Base-by-base conservation (phyloP, 257 asterid genomes). In the Solanum ahanhuiri region DNA sequence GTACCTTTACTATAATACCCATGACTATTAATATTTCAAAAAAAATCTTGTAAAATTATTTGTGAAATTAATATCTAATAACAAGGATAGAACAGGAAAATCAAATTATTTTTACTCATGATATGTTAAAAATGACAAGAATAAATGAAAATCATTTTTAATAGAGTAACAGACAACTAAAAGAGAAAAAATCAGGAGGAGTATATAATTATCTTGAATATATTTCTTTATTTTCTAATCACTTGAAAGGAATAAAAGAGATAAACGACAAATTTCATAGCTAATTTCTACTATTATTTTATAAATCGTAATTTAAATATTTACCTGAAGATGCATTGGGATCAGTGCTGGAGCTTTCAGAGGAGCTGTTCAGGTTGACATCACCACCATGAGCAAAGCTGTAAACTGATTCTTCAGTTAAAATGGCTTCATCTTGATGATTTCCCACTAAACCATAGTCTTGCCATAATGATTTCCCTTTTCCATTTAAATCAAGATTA, bases 301-400 rank as follows among this genome's bases (percentile, higher is more conserved):
- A 3, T 15, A 31, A 70, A 20, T 71, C 1, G 15, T 17, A 71
- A 22, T 34, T 48, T 28, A 28, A 48, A 9, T 28, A 81, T 48
- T 28, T 28, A 81, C 84, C 84, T 81, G 84, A 28, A 28, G 67
- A 28, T 81, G 39, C 35, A 17, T 81, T 28, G 41, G 84, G 43
- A 81, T 81, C 9, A 18, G 81, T 43, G 79, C 45, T 83, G 4
- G 87, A 75, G 83, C 93, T 93, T 37, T 90, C 87, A 71, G 85
- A 83, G 54, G 51, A 83, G 33, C 87, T 89, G 33, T 86, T 86
- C 15, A 81, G 83, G 72, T 57, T 83, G 64, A 81, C 75, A 87
- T 84, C 93, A 69, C 75, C 82, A 66, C 87, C 85, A 77, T 87
- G 83, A 28, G 70, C 83, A 85, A 85, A 85, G 45, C 69, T 69